Base-by-base conservation (phyloP, 2,329 filamentous ascomycete genomes). In the Ceratocystis colombiana region DNA sequence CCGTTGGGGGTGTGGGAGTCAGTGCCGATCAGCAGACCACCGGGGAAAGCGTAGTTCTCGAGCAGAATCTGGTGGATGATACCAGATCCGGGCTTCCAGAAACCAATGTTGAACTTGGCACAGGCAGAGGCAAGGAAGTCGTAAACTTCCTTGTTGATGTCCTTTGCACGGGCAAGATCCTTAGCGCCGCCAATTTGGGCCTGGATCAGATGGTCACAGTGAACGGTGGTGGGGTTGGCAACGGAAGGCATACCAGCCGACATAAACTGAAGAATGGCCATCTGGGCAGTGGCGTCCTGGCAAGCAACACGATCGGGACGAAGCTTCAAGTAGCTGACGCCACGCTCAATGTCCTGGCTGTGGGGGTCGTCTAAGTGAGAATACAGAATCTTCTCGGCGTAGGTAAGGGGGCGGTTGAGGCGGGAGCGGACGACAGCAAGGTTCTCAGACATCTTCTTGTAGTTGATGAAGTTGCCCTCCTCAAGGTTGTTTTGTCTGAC, bases 251-350 rank as follows among this genome's bases (percentile, higher is more conserved):
- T 93, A 77, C 93, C 93, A 69, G 94, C 93, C 66, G 90, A 96
- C 92, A 99, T 99, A 85, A 99, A 99, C 82, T 99, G 94, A 68
- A 99, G 84, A 72, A 99, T 96, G 70, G 94, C 94, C 94, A 99
- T 99, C 84, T 99, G 94, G 70, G 94, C 94, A 68, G 94, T 97
- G 76, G 94, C 94, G 84, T 99, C 94, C 83, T 99, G 94, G 84
- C 94, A 97, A 77, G 94, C 94, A 74, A 99, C 94, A 78, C 94
- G 90, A 76, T 99, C 94, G 67, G 94, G 94, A 71, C 94, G 89
- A 72, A 99, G 87, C 82, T 93, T 96, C 71, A 99, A 86, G 80
- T 99, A 97, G 68, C 92, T 96, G 73, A 85, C 85, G 74, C 94
- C 94, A 77, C 94, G 90, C 85, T 96, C 86, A 73, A 99, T 96